Base-by-base conservation (phyloP, 352 stramenopile species). In the Phytophthora brassicae region DNA sequence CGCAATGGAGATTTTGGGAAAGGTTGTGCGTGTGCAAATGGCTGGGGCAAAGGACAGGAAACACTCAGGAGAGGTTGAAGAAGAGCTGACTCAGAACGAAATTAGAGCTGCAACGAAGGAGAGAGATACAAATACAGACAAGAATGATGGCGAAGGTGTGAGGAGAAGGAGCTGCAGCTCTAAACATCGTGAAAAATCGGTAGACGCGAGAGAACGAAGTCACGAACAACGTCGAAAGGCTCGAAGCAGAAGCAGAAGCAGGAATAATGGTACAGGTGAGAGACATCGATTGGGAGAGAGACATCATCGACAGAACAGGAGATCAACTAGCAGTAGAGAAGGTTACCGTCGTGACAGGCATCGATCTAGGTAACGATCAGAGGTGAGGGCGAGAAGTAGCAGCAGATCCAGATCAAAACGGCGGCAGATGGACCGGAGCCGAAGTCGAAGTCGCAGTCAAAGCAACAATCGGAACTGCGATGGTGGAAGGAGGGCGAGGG, bases 1-100 rank as follows among this genome's bases (percentile, higher is more conserved):
- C 20, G 62, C 64, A 17, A 71, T 88, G 45, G 69, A 83, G 54
- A 86, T 94, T 35, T 44, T 92, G 12, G 86, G 84, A 2, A 90
- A 93, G 67, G 49, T 68, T 12, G 81, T 92, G 33, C 88, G 86
- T 36, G 85, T 92, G 48, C 69, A 92, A 61, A 75, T 92, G 57
- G 81, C 81, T 0, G 76, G 72, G 16, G 68, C 74, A 16, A 84
- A 85, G 41, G 45, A 66, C 43, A 59, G 59, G 24, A 72, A 57
- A 42, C n/a, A 46, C 17, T 54, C 29, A 23, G 19, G 11, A 23
- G 44, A 48, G 39, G 16, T 9, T 8, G 39, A 26, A 19, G 11
- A 14, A 16, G 17, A 55, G 14, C 51, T 59, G 24, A 29, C 58
- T 14, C 19, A 45, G 12, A 26, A 4, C 0, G 48, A 19, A 22